Base-by-base conservation (phyloP, 2,329 filamentous ascomycete species). In the Cadophora sp. region DNA sequence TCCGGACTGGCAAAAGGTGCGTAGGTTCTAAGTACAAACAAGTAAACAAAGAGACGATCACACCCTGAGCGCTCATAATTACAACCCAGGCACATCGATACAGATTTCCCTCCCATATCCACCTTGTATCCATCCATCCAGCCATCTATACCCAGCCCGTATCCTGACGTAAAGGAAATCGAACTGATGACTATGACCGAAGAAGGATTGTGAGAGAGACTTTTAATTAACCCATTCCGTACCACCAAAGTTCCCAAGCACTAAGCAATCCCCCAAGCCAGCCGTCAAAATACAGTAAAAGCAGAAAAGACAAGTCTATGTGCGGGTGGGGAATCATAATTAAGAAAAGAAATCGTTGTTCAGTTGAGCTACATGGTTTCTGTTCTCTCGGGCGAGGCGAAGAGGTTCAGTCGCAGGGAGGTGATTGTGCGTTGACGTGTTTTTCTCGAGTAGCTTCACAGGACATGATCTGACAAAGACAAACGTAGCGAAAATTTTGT, bases 381-480 rank as follows among this genome's bases (percentile, higher is more conserved):
- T 5, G 43, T 48, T 43, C 40, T 43, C 43, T 22, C 4, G 19
- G 43, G 19, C 6, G n/a, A 22, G 43, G 19, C n/a, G 31, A 40
- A 40, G 31, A 62, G 22, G 65, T 31, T 4, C 14, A 7, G 29
- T 51, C 7, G 24, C 37, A 53, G 56, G 56, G 19, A 34, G 31
- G 59, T 53, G 50, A 29, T 63, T 61, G 29, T 26, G 64, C 46
- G 53, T 29, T 8, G 6, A 40, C 31, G 34, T 40, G 24, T 14
- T 22, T 0, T 58, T 58, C 55, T 27, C 61, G 46, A 56, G 26
- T 43, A 48, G 19, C 34, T 55, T 27, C 48, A 34, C 26, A 58
- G 51, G 71, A 67, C 65, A 66, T 70, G 68, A 68, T 43, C 58
- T 64, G 65, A 59, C 60, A 65, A 68, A 73, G 70, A 73, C 71